Base-by-base conservation (phyloP, 768 basidiomycete genomes). In the Lanmaoa pseudosensibilis region DNA sequence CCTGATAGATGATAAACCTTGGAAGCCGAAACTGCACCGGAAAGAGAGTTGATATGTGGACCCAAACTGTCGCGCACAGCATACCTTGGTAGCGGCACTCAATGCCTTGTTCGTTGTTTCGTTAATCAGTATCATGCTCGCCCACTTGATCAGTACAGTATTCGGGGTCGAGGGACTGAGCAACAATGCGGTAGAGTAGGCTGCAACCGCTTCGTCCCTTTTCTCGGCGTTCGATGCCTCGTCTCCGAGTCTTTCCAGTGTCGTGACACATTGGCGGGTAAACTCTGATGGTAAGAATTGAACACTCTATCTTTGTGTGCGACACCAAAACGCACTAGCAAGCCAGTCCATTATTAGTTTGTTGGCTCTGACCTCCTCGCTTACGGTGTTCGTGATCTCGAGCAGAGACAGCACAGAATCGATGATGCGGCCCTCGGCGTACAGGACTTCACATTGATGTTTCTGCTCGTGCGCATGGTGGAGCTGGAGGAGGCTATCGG, bases 391-490 rank as follows among this genome's bases (percentile, higher is more conserved):
- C 5, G 6, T 1, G 3, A 55, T 47, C 10, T 47, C 23, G 5
- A 45, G 21, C n/a, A 62, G 21, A 32, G 11, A 45, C 2, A 15
- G 3, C 2, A 43, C 52, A 4, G 54, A 58, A 25, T 54, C 52
- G 4, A 12, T 2, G 15, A 56, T 34, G 12, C 18, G 41, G n/a
- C 52, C 55, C 3, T 51, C 19, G 0, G 41, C 11, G 46, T 32
- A 64, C n/a, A 60, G 21, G 1, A 18, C 3, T 36, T 64, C 52
- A 3, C 62, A 60, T 1, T 40, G 49, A 21, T 54, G 38, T 8
- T 45, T 58, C 19, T 58, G 23, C 8, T 59, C 45, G 15, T 63
- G 56, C 1, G 30, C 36, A 38, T 0, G 33, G 7, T 46, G 46
- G 13, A 55, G 18, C n/a, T 8, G 40, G 18, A 33, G 10, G 6